Conservation (phyloP, 192 early-diverging fungal species). For the Rhizophagus clarus region DNA sequence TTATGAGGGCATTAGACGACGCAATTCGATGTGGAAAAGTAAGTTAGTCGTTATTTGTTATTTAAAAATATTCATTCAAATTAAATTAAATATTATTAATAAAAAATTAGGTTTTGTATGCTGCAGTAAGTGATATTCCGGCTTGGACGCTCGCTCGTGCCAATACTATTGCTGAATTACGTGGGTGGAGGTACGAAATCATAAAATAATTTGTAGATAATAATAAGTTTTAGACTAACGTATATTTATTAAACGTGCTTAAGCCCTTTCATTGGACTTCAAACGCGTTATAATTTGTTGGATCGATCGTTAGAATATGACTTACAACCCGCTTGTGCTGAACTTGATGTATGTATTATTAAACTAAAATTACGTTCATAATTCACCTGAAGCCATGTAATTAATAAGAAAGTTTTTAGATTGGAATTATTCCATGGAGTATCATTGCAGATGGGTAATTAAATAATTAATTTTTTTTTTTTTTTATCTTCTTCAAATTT, state of each 20-base stretch:
- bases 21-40: constrained; percentile 64
- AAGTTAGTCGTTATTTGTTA: not conserved
- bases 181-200: constrained; percentile 13
- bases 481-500: no score
- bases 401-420: not conserved
- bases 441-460: no score
- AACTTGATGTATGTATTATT: constrained; percentile 19
- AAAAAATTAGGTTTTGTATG: constrained; percentile 42
- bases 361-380: not conserved
- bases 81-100: not conserved
- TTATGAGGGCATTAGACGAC: constrained; percentile 70
- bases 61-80: no score
- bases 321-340: constrained; percentile 41
- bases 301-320: constrained; percentile 41
- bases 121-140: constrained; percentile 46
- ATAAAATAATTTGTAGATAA: not conserved
- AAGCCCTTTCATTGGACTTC: constrained; percentile 42
- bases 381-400: not conserved
- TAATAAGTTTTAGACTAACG: not conserved
- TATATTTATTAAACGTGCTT: not conserved
- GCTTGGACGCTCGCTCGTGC: constrained; percentile 58
- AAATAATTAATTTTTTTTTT: no score
- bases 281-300: constrained; percentile 39
- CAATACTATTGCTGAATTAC: constrained; percentile 39
- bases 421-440: not conserved